These are phyloP conservation scores for Strigomonas oncopelti DNA, from an alignment of 208 protist species.

Conservation along the genomic window DNA sequence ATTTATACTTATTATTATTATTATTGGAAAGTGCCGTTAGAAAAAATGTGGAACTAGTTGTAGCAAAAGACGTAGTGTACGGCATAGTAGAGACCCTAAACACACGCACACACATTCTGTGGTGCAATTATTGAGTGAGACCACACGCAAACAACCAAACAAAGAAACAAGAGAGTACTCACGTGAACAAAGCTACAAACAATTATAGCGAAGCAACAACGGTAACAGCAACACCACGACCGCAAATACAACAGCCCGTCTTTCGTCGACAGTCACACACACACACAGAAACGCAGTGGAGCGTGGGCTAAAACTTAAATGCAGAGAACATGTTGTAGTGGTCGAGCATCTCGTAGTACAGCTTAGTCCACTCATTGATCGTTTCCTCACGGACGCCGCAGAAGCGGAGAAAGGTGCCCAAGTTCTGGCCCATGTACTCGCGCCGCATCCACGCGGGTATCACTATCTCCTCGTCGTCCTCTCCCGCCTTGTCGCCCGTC, in stretches of 20 bases:
- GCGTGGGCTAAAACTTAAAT: slow-evolving; percentile 24
- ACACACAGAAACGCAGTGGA: slow-evolving; percentile 7
- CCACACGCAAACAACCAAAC: too few relatives aligned
- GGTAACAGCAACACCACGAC: too few relatives aligned
- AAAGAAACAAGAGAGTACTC: too few relatives aligned
- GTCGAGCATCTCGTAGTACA: slow-evolving; percentile 65
- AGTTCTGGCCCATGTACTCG: slow-evolving; percentile 79
- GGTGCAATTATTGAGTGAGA: too few relatives aligned
- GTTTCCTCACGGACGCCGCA: slow-evolving; percentile 44
- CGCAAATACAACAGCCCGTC: too few relatives aligned
- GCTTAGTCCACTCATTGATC: slow-evolving; percentile 31
- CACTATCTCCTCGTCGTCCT: slow-evolving; percentile 29
- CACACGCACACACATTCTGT: too few relatives aligned
- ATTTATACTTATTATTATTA: too few relatives aligned
- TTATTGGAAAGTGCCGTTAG: background rate
- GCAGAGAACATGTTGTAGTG: slow-evolving; percentile 87
- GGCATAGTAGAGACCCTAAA: too few relatives aligned
- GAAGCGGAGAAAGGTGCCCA: slow-evolving; percentile 45
- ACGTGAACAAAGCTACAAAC: too few relatives aligned
- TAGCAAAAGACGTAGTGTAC: too few relatives aligned
- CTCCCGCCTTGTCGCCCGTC: slow-evolving; percentile 28
- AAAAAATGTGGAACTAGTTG: too few relatives aligned
- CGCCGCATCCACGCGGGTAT: slow-evolving; percentile 86
- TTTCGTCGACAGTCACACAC: background rate
- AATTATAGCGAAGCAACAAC: too few relatives aligned